Base-by-base conservation (phyloP, 768 basidiomycete genomes). In the Rossbeevera mucosa region DNA sequence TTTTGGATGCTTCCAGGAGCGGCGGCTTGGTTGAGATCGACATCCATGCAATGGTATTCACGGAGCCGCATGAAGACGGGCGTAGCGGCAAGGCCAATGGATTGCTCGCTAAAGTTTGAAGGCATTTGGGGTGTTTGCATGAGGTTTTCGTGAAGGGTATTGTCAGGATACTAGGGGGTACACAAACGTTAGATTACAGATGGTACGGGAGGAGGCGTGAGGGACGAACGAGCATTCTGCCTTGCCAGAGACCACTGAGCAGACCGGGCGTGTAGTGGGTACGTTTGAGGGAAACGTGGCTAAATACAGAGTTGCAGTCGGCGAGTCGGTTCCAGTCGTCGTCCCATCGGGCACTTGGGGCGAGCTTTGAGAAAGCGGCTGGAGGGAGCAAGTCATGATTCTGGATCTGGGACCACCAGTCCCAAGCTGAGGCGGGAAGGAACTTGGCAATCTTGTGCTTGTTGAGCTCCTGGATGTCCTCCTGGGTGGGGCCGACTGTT, bases 381-480 rank as follows among this genome's bases (percentile, higher is more conserved):
- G 65, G 53, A 0, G 49, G 48, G 43, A 62, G 63, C 8, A 57
- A 54, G 48, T 69, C 64, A 22, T 48, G 40, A 44, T 47, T 49
- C 2, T 47, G 26, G 50, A 62, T 53, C 11, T 55, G 47, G n/a
- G 33, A 33, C 58, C 58, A 62, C 66, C 65, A 67, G 1, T 68
- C 57, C 54, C 56, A 57, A 7, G 47, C 41, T 0, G 64, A 48
- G 0, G 0, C 5, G 2, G 64, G 42, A 1, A 56, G 42, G 20
- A 71, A 66, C 50, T 71, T 63, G n/a, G 74, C 75, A 12, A 67
- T 60, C 24, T 65, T 63, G 59, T 74, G 61, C 11, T 69, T 64
- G 56, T 85, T 86, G 57, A 83, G 66, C 57, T 86, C 83, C 14
- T 67, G 61, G 20, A 87, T 71, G 65, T 89, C 86, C 26, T 76